Conservation (phyloP, 129 eudicot genomes). For the Pseudognaphalium luteoalbum region DNA sequence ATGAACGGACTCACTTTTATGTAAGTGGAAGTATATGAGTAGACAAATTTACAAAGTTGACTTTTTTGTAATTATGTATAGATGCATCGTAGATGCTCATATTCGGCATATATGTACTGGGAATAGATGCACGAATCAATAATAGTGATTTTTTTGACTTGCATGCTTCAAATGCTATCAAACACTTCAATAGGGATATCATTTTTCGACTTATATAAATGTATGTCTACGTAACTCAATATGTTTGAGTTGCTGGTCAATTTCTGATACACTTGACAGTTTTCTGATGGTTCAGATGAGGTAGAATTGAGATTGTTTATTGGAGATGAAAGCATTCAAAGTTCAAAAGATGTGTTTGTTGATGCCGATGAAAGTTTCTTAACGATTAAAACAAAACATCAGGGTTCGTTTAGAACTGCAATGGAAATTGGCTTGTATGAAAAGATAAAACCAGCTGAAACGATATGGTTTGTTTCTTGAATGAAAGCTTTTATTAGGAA, state of each 20-base stretch:
- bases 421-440: constrained; percentile 77
- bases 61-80: no score
- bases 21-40: no score
- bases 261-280: constrained; percentile 58
- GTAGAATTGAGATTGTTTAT: constrained; percentile 79
- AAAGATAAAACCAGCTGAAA: constrained; percentile 89
- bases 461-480: constrained; percentile 64
- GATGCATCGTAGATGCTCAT: neutral
- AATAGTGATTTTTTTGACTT: no score
- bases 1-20: no score
- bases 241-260: neutral
- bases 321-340: constrained; percentile 45
- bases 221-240: neutral
- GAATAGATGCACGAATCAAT: no score
- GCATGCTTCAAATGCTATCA: no score
- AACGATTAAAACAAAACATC: constrained; percentile 44
- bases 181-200: no score
- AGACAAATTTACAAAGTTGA: no score
- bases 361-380: constrained; percentile 70
- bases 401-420: constrained; percentile 61
- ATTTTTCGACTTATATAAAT: no score
- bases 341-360: constrained; percentile 63
- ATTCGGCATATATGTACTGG: neutral
- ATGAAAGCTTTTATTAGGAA: neutral
- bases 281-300: constrained; percentile 76